Conservation (phyloP, 2,329 filamentous ascomycete genomes). For the Botryotinia narcissicola region DNA sequence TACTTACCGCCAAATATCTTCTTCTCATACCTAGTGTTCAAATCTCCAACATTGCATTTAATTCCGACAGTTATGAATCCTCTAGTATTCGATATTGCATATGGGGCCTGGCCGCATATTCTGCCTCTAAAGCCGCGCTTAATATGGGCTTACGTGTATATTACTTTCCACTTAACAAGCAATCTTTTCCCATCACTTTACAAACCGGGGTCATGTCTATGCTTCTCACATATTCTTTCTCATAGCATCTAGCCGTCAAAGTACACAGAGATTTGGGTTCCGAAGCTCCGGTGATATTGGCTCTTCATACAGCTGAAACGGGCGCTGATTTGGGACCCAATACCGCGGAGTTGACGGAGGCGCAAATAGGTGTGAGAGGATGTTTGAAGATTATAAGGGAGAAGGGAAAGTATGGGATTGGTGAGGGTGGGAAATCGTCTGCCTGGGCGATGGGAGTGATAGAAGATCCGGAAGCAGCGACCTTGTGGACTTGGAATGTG, state of each 20-base stretch:
- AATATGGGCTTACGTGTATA: slow-evolving; percentile 50
- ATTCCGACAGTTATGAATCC: slow-evolving; percentile 55
- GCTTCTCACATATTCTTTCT: background rate
- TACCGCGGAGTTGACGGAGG: background rate
- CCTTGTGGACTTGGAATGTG: slow-evolving; percentile 11
- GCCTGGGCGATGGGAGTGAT: background rate
- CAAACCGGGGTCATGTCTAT: too few relatives aligned
- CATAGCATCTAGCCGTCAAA: slow-evolving; percentile 4
- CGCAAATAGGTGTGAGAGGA: background rate
- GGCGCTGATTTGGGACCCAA: background rate
- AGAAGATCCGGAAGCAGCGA: background rate
- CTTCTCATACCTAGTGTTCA: slow-evolving; percentile 36
- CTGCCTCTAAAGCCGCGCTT: slow-evolving; percentile 55
- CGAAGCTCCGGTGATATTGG: background rate
- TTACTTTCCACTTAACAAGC: background rate
- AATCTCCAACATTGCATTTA: slow-evolving; percentile 46
- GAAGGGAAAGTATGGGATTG: slow-evolving; percentile 8
- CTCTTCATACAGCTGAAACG: slow-evolving; percentile 4
- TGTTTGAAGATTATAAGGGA: slow-evolving; percentile 2
- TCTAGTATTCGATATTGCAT: slow-evolving; percentile 53
- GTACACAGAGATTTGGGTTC: background rate
- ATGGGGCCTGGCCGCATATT: slow-evolving; percentile 57
- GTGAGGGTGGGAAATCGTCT: background rate
- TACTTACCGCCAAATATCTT: slow-evolving; percentile 53
- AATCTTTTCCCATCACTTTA: background rate